Evolutionary conservation across 129 eudicot genomes (phyloP).

Genomic region (Centella asiatica): DNA sequence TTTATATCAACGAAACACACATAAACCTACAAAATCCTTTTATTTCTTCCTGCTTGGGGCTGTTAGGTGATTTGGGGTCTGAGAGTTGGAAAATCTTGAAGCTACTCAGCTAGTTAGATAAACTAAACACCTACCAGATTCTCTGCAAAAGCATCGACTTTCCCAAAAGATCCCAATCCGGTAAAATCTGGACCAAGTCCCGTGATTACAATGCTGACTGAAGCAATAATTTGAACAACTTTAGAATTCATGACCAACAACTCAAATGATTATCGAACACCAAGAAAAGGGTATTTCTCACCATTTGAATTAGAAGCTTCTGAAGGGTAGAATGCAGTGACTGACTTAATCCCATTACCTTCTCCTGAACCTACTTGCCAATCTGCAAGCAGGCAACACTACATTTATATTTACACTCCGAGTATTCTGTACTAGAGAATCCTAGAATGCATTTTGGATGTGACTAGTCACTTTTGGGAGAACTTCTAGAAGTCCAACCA

Average conservation of each 20-base stretch:
- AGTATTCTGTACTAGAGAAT: too few relatives aligned
- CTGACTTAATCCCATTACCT: slow-evolving; percentile 61
- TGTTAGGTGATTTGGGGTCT: not conserved
- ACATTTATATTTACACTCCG: too few relatives aligned
- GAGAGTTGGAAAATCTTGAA: not conserved
- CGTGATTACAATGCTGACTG: slow-evolving; percentile 81
- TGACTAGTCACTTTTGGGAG: too few relatives aligned
- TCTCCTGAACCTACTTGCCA: slow-evolving; percentile 87
- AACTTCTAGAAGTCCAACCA: too few relatives aligned
- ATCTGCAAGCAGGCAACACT: slow-evolving; percentile 45
- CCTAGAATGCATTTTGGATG: too few relatives aligned
- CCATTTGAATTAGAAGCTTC: slow-evolving; percentile 77
- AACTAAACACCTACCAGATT: slow-evolving; percentile 45
- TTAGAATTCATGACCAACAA: slow-evolving; percentile 4
- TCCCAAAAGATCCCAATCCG: slow-evolving; percentile 91
- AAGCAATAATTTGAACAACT: slow-evolving; percentile 17
- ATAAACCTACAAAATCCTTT: not conserved
- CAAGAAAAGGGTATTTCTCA: slow-evolving; percentile 17
- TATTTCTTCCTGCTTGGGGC: not conserved
- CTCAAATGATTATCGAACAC: slow-evolving; percentile 1
- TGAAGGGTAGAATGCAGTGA: slow-evolving; percentile 78
- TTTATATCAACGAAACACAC: not conserved
- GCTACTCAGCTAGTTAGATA: not conserved
- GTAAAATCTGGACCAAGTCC: slow-evolving; percentile 97
- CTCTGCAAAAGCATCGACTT: slow-evolving; percentile 95